phyloP scores from a whole-genome alignment of 2,329 filamentous ascomycete species.

The Fusarium tupiense region DNA sequence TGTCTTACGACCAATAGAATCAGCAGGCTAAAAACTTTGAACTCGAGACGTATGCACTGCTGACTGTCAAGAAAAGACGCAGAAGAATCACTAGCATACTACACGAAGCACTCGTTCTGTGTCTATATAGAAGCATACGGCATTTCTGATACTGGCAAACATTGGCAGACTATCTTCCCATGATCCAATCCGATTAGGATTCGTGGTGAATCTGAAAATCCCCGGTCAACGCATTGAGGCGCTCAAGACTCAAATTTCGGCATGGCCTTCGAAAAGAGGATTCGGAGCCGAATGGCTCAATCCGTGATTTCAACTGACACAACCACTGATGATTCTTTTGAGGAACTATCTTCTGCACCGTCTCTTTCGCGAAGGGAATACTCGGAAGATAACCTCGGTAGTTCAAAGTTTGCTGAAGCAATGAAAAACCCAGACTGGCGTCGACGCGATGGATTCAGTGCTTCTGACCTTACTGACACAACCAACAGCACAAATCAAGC shows the following conservation, averaged over 20 bases:
- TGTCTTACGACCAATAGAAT: not conserved
- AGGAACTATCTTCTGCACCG: constrained; percentile 13
- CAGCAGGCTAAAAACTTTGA: not conserved
- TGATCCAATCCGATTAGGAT: not conserved
- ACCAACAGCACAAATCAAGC: not conserved
- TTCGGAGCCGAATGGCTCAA: constrained; percentile 7
- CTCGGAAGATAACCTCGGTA: constrained; percentile 29
- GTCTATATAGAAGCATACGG: not conserved
- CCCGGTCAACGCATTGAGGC: not conserved
- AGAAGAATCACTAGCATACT: not conserved
- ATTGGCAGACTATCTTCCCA: not conserved
- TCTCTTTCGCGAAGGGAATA: constrained; percentile 12
- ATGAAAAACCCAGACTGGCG: constrained; percentile 52
- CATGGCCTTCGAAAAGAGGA: constrained; percentile 22
- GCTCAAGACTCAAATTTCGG: not conserved
- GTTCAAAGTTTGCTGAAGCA: constrained; percentile 44
- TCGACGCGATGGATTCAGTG: constrained; percentile 30
- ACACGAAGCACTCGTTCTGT: not conserved
- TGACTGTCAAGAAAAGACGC: not conserved
- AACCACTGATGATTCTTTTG: constrained; percentile 18
- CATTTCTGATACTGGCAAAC: not conserved
- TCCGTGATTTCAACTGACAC: not conserved
- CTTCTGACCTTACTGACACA: constrained; percentile 11
- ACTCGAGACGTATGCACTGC: not conserved
- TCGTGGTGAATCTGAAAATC: not conserved